Base-by-base conservation (phyloP, 768 basidiomycete genomes). In the Tulasnella sp. region DNA sequence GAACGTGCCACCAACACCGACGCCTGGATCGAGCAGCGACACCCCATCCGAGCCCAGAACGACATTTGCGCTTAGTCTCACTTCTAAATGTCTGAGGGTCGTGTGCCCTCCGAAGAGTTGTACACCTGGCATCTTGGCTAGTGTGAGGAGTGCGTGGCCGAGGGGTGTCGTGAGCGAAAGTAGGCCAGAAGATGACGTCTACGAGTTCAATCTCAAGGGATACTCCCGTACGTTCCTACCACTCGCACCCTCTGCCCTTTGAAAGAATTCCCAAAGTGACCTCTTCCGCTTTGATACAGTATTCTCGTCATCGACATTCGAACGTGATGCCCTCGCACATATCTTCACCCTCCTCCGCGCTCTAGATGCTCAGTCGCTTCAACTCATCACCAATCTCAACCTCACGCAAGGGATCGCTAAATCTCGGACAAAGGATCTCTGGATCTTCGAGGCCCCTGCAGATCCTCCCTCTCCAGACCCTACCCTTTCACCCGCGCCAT, bases 371-470 rank as follows among this genome's bases (percentile, higher is more conserved):
- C 60, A 62, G 19, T 1, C 21, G 2, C 45, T 62, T 48, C 27
- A 41, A 17, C 60, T 62, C 44, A 12, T 62, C 19, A 62, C 60
- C 43, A 54, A 61, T 29, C 19, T 62, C 29, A 49, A 45, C 60
- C 59, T 62, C 11, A 44, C 30, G 11, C 61, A 62, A 43, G 56
- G 56, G 19, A 57, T 57, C 46, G 55, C 56, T 4, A 61, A 46
- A 21, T 62, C 60, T 22, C 58, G 60, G 21, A 19, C 55, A 4
- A 61, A 60, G 22, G 60, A 62, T n/a, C 34, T 62, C 17, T 62
- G 60, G 60, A 62, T 62, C n/a, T 62, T 62, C 42, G 38, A 43
- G 19, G 61, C 61, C 17, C 60, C 60, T 17, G 60, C 60, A 27
- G 56, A 58, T 24, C 53, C 53, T 12, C 38, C 53, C 9, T 55